These are phyloP conservation scores for Suillus placidus DNA, from an alignment of 768 basidiomycete species.

Conservation along the genomic window DNA sequence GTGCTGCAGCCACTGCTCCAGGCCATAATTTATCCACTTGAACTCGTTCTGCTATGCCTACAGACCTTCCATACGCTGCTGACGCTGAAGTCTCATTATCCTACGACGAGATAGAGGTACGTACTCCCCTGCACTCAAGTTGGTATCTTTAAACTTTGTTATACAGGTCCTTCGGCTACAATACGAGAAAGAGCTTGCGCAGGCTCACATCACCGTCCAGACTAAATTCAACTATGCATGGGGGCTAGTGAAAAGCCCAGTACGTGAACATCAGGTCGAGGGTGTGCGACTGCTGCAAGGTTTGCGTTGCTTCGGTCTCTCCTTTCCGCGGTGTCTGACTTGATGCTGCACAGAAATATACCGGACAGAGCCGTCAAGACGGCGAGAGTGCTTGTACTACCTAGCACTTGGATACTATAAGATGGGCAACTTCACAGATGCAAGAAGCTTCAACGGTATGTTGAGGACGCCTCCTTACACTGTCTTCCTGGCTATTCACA, in stretches of 20 bases:
- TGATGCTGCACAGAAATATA: slow-evolving; percentile 72
- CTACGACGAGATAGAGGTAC: slow-evolving; percentile 88
- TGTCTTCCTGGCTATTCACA: slow-evolving; percentile 9
- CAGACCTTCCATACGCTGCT: slow-evolving; percentile 93
- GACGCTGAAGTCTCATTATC: slow-evolving; percentile 89
- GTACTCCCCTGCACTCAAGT: neutral
- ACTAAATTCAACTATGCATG: slow-evolving; percentile 98
- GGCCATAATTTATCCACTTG: slow-evolving; percentile 2
- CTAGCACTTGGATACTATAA: slow-evolving; percentile 96
- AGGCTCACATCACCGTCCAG: slow-evolving; percentile 87
- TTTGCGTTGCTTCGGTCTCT: slow-evolving; percentile 29
- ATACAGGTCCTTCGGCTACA: slow-evolving; percentile 79
- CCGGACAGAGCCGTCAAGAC: slow-evolving; percentile 78
- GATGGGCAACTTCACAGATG: slow-evolving; percentile 92
- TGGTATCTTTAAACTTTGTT: neutral
- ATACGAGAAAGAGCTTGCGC: slow-evolving; percentile 84
- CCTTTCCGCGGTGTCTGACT: slow-evolving; percentile 8
- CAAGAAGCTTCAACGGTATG: slow-evolving; percentile 90
- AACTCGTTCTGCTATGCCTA: slow-evolving; percentile 50
- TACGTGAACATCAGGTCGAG: slow-evolving; percentile 84
- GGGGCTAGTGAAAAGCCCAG: slow-evolving; percentile 93
- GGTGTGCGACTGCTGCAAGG: slow-evolving; percentile 93
- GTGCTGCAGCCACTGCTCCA: neutral
- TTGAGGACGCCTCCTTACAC: slow-evolving; percentile 6
- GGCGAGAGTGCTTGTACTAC: slow-evolving; percentile 96